These are phyloP conservation scores for Exophiala lecanii-corni DNA, from an alignment of 2,329 filamentous ascomycete species.

Conservation along the genomic window DNA sequence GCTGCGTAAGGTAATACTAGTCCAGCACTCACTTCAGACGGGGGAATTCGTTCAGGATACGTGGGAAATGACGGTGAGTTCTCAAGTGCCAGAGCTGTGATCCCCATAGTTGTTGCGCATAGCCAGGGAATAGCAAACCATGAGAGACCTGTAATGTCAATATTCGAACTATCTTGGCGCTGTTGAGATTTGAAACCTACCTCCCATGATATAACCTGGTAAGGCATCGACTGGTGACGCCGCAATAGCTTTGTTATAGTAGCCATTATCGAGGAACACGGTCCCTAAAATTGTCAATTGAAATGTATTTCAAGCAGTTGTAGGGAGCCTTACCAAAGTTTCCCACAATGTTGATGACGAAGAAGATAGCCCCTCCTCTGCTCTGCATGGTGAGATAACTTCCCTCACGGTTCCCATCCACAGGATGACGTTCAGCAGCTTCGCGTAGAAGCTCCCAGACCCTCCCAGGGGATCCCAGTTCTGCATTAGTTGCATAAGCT, in stretches of 20 bases:
- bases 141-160: slow-evolving; percentile 61
- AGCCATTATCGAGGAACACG: slow-evolving; percentile 39
- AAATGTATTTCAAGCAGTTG: background rate
- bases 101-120: slow-evolving; percentile 79
- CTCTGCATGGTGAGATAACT: background rate
- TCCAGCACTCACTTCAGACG: slow-evolving; percentile 71
- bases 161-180: no score
- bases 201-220: slow-evolving; percentile 73
- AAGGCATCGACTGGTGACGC: slow-evolving; percentile 78
- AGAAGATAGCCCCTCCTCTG: background rate
- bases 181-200: no score
- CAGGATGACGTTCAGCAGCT: slow-evolving; percentile 64
- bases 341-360: slow-evolving; percentile 62
- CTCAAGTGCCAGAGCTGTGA: slow-evolving; percentile 74
- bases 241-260: slow-evolving; percentile 90
- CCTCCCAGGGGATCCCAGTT: slow-evolving; percentile 66
- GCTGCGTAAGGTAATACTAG: slow-evolving; percentile 80
- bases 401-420: slow-evolving; percentile 71
- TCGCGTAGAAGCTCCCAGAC: slow-evolving; percentile 72
- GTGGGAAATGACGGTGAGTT: slow-evolving; percentile 56
- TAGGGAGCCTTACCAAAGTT: slow-evolving; percentile 50
- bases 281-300: background rate
- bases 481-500: slow-evolving; percentile 66
- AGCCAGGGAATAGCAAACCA: slow-evolving; percentile 94
- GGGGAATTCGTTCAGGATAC: slow-evolving; percentile 31